Conservation (phyloP, 2,329 filamentous ascomycete genomes). For the Sporothrix pallida region DNA sequence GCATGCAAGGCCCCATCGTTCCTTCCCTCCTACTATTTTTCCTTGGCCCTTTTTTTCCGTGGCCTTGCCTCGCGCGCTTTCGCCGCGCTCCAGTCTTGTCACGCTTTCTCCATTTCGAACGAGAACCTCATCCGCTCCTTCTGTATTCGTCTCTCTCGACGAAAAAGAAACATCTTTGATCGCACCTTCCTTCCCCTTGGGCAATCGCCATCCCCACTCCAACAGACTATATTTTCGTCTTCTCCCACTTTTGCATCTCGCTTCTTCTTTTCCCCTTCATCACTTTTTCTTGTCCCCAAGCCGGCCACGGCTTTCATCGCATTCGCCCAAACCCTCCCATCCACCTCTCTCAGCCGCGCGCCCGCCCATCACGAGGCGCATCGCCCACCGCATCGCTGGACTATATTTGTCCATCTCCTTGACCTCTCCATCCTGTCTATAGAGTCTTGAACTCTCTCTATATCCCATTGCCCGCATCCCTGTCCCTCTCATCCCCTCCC, state of each 20-base stretch:
- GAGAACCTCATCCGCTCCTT: constrained; percentile 1
- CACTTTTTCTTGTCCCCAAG: not conserved
- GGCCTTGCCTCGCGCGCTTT: constrained; percentile 7
- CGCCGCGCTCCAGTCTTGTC: not conserved
- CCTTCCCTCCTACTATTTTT: constrained; percentile 4
- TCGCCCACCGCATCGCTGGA: not conserved
- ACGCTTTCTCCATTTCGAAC: constrained; percentile 9
- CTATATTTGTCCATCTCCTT: not conserved
- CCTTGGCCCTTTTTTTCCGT: not conserved
- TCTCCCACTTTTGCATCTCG: not conserved
- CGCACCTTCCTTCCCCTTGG: constrained; percentile 3
- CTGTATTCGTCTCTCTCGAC: not conserved
- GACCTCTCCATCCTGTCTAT: too few relatives aligned
- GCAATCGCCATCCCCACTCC: not conserved
- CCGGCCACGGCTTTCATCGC: not conserved
- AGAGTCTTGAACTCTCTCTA: not conserved
- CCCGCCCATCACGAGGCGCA: constrained; percentile 9
- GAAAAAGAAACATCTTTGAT: not conserved
- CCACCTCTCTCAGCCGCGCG: not conserved
- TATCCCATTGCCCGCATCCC: not conserved
- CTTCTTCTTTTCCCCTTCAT: not conserved
- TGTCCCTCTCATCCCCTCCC: not conserved
- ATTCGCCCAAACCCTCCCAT: not conserved
- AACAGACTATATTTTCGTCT: not conserved
- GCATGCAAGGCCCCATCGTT: not conserved